Conservation (phyloP, 2,329 filamentous ascomycete genomes). For the Arthrobotrys pseudoclavata region DNA sequence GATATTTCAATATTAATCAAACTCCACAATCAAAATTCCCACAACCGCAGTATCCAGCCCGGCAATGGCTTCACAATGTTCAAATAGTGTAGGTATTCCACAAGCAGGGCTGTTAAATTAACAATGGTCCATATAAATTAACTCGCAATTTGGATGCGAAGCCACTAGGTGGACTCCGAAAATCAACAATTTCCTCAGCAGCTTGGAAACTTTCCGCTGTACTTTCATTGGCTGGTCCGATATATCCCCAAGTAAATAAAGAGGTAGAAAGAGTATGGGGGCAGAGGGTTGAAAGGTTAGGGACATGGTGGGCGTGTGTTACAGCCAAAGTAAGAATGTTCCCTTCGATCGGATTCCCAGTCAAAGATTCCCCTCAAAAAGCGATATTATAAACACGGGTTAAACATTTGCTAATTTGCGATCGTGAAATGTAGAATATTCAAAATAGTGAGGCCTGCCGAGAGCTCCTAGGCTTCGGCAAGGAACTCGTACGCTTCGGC, state of each 20-base stretch:
- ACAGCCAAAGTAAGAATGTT: slow-evolving; percentile 2
- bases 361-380: background rate
- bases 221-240: slow-evolving; percentile 12
- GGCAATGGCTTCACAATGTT: background rate
- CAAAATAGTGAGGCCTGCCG: slow-evolving; percentile 1
- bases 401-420: background rate
- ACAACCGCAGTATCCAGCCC: slow-evolving; percentile 3
- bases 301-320: slow-evolving; percentile 12
- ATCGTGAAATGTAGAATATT: background rate
- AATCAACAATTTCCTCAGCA: background rate
- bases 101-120: background rate
- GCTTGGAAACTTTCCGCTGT: slow-evolving; percentile 17
- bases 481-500: slow-evolving; percentile 11
- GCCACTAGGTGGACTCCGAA: slow-evolving; percentile 7
- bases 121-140: background rate
- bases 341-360: background rate
- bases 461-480: background rate
- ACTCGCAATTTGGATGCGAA: background rate
- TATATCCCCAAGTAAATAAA: slow-evolving; percentile 14
- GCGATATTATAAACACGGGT: background rate
- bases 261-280: background rate
- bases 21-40: slow-evolving; percentile 4
- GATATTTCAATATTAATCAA: background rate
- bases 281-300: background rate
- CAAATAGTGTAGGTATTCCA: slow-evolving; percentile 1